Evolutionary conservation across 2,329 filamentous ascomycete genomes (phyloP).

Genomic region (Teratosphaeria viscida): DNA sequence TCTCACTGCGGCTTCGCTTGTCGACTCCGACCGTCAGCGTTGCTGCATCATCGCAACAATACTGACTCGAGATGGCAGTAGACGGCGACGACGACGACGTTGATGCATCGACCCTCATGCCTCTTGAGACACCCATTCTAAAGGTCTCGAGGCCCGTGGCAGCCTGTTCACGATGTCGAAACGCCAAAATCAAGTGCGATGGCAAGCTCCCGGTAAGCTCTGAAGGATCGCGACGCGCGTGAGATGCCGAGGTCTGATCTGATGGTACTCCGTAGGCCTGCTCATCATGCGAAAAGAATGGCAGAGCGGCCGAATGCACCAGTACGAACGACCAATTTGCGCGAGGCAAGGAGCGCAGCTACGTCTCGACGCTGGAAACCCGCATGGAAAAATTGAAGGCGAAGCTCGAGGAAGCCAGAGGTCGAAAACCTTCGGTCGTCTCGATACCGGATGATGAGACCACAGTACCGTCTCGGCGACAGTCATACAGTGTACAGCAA

Average conservation of each 20-base stretch:
- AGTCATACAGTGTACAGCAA: slow-evolving; percentile 21
- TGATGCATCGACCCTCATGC: slow-evolving; percentile 28
- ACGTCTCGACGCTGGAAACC: slow-evolving; percentile 89
- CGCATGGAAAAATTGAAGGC: slow-evolving; percentile 80
- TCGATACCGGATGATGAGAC: slow-evolving; percentile 51
- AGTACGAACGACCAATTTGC: slow-evolving; percentile 94
- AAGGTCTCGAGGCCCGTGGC: slow-evolving; percentile 70
- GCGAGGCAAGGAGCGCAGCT: slow-evolving; percentile 88
- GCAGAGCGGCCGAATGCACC: slow-evolving; percentile 76
- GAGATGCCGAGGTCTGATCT: neutral
- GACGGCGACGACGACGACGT: slow-evolving; percentile 19
- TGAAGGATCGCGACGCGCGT: neutral
- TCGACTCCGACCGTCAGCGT: neutral
- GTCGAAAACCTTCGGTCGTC: slow-evolving; percentile 61
- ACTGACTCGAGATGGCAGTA: slow-evolving; percentile 11
- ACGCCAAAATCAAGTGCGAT: slow-evolving; percentile 96
- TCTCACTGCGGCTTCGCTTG: neutral
- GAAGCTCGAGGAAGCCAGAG: slow-evolving; percentile 55
- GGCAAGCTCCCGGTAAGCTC: slow-evolving; percentile 62
- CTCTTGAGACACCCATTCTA: slow-evolving; percentile 48
- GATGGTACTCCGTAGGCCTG: slow-evolving; percentile 46
- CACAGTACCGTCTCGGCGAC: slow-evolving; percentile 39
- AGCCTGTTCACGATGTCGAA: slow-evolving; percentile 71
- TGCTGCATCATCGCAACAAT: neutral
- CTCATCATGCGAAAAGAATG: slow-evolving; percentile 87